Conservation (phyloP, 345 rosid species). For the thale cress (Arabidopsis thaliana) region TAIR10.1 NC_003075.7:9103001-9103500, state of each 20-base stretch:
- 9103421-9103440: conserved; percentile 29
- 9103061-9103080: conserved; percentile 14
- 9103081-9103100: conserved; percentile 27
- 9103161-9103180: neutral
- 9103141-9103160: neutral
- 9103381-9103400: conserved; percentile 2
- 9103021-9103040: neutral
- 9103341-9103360: conserved; percentile 7
- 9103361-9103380: neutral
- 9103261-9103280: neutral
- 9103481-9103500: conserved; percentile 20
- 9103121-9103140: conserved; percentile 17
- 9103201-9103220: neutral
- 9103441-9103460: neutral
- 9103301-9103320: conserved; percentile 3
- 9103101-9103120: conserved; percentile 23
- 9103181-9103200: neutral
- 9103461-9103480: neutral
- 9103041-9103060: neutral
- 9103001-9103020: neutral
- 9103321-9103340: conserved; percentile 18
- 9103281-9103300: neutral
- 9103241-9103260: conserved; percentile 28
- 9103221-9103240: conserved; percentile 4
- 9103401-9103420: conserved; percentile 27